Evolutionary conservation across 495 filamentous ascomycete species (phyloP).

Genomic region (Tuber umbilicatum): DNA sequence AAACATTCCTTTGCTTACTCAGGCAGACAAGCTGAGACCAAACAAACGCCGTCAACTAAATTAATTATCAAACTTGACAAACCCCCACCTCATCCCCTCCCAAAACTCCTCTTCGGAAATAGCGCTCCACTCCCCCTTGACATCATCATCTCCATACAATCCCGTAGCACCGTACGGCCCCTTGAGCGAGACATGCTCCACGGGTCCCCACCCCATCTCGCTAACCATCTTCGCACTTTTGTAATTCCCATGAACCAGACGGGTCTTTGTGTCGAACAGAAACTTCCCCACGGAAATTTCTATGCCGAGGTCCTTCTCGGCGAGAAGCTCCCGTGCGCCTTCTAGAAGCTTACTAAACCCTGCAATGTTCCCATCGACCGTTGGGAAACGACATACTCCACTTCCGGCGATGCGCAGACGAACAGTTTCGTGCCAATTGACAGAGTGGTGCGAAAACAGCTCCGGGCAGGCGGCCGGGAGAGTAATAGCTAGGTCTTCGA

Average conservation of each 20-base stretch:
- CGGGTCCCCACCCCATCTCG: slow-evolving; percentile 44
- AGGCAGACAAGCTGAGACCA: neutral
- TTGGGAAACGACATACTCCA: slow-evolving; percentile 41
- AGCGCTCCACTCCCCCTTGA: slow-evolving; percentile 45
- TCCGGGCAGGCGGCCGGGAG: slow-evolving; percentile 48
- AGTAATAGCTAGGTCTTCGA: slow-evolving; percentile 49
- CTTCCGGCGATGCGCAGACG: slow-evolving; percentile 49
- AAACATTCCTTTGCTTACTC: neutral
- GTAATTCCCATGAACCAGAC: slow-evolving; percentile 50
- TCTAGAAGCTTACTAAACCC: slow-evolving; percentile 44
- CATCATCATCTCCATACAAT: slow-evolving; percentile 47
- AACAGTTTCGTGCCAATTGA: slow-evolving; percentile 48
- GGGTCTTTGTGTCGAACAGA: slow-evolving; percentile 49
- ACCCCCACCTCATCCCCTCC: slow-evolving; percentile 42
- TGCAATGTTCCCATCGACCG: slow-evolving; percentile 30
- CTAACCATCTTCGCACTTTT: slow-evolving; percentile 43
- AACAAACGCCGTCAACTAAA: neutral
- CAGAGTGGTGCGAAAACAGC: slow-evolving; percentile 47
- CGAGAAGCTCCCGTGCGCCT: slow-evolving; percentile 45
- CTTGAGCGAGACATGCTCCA: slow-evolving; percentile 44
- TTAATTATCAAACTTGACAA: slow-evolving; percentile 40
- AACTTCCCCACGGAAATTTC: slow-evolving; percentile 48
- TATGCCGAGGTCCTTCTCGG: slow-evolving; percentile 42
- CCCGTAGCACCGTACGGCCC: slow-evolving; percentile 53
- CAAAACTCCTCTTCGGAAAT: slow-evolving; percentile 47